Evolutionary conservation across 768 basidiomycete genomes (phyloP), one percentile per base, ranked within the genome.

Genomic region (Rhodotorula kratochvilovae): DNA sequence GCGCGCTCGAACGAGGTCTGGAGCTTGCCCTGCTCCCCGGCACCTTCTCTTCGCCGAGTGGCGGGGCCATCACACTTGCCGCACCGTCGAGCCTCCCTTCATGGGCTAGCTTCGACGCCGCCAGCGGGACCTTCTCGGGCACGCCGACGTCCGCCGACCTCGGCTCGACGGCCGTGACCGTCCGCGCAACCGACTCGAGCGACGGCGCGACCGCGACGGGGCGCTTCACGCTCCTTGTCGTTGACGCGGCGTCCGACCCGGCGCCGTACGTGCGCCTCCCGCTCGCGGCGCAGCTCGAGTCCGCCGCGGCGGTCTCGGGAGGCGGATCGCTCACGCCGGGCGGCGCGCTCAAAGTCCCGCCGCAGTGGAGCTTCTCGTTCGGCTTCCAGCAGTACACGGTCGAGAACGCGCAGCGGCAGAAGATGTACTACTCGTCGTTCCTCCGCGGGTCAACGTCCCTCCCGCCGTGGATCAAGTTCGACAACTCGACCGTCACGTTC

Each of bases 351-450:
- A 84, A 92, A 61, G 85, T 95, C 17, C 92, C 91, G 2, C 86
- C 86, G 13, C 80, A 82, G 56, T 95, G 92, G 92, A 90, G 90
- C 1, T 97, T 95, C 81, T 91, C 90, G 76, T 85, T 97, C 68
- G 94, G 93, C 23, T 86, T 96, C 76, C 81, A 87, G 61, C 82
- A 85, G 69, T 82, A 85, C 46, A 92, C 90, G 4, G 88, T 87
- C 79, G 68, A 78, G 4, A 81, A 84, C 42, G 74, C 78, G 5
- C 65, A 67, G 27, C 72, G 74, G 21, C 81, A 84, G 45, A 81
- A 81, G 36, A 75, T 90, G 50, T 88, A 78, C 78, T 92, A 93
- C 77, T 83, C 84, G 17, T 87, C 88, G 36, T 83, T 85, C 45
- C 85, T 85, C 77, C 81, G 83, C 1, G 86, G 91, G 73, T 88